Percentiles rank a stretch among this genome's conserved stretches.
These are phyloP conservation scores for Monosporascus sp. DNA, from an alignment of 2,329 filamentous ascomycete genomes.

Conservation along the genomic window DNA sequence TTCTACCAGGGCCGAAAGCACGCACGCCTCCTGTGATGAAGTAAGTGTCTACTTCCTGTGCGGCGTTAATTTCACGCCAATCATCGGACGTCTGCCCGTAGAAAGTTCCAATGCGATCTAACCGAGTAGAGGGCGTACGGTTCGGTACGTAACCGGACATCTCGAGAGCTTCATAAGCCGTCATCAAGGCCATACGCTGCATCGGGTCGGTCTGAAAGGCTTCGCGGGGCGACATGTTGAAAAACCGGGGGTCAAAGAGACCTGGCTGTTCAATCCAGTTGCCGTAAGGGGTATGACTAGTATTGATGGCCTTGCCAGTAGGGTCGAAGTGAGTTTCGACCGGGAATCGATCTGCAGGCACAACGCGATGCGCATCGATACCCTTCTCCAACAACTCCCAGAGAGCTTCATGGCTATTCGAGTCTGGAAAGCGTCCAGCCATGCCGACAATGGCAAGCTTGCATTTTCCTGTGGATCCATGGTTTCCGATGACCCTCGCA, in stretches of 20 bases:
- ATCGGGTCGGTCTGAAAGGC: constrained; percentile 77
- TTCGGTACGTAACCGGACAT: constrained; percentile 74
- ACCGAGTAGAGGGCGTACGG: constrained; percentile 63
- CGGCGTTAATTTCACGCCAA: constrained; percentile 69
- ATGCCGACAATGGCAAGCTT: constrained; percentile 85
- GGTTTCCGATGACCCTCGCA: constrained; percentile 36
- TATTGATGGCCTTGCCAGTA: constrained; percentile 68
- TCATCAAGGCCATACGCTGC: constrained; percentile 69
- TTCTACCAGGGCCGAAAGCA: constrained; percentile 46
- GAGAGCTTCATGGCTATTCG: constrained; percentile 63
- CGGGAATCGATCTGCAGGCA: constrained; percentile 69
- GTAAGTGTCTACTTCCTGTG: constrained; percentile 58
- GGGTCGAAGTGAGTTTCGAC: constrained; percentile 66
- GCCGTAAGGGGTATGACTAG: constrained; percentile 69
- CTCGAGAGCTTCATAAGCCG: constrained; percentile 76
- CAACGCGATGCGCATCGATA: constrained; percentile 64
- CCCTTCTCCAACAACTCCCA: constrained; percentile 73
- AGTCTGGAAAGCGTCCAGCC: constrained; percentile 71
- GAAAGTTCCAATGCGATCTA: constrained; percentile 61
- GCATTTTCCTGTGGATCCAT: constrained; percentile 43
- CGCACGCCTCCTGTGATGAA: constrained; percentile 45
- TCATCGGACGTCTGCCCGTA: constrained; percentile 75
- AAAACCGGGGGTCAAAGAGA: constrained; percentile 76
- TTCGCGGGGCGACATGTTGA: constrained; percentile 81
- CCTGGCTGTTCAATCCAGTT: constrained; percentile 72